phyloP scores from a whole-genome alignment of 1,139 yeast genomes.

The Yamadazyma diddensiae region DNA sequence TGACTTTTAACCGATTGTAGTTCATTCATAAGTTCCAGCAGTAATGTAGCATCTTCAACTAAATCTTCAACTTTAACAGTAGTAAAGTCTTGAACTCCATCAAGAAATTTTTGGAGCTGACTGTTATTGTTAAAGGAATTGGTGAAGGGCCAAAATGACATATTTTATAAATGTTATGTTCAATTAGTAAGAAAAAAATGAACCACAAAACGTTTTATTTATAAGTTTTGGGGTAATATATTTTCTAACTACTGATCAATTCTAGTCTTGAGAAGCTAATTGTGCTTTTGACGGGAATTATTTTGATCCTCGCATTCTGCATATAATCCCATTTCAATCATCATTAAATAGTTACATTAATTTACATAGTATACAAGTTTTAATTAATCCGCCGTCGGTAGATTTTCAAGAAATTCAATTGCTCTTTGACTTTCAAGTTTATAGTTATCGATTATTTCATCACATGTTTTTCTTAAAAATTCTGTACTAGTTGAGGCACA shows the following conservation, averaged over 20 bases:
- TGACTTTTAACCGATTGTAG: constrained; percentile 39
- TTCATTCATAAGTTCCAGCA: constrained; percentile 41
- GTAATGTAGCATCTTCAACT: constrained; percentile 31
- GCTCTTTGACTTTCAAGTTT: constrained; percentile 44
- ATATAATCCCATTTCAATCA: constrained; percentile 1
- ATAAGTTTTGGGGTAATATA: no score
- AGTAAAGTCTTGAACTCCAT: constrained; percentile 34
- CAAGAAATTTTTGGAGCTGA: constrained; percentile 43
- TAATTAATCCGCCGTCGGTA: constrained; percentile 23
- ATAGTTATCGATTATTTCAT: constrained; percentile 43
- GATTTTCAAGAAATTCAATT: constrained; percentile 22
- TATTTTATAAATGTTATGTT: constrained; percentile 13
- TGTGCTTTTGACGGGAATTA: constrained; percentile 1
- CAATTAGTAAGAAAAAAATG: no score
- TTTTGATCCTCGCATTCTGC: constrained; percentile 3
- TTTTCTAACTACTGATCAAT: no score
- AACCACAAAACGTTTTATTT: no score
- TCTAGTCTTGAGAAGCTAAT: no score
- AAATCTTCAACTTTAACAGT: constrained; percentile 34
- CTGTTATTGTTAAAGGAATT: constrained; percentile 39
- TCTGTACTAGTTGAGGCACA: constrained; percentile 43
- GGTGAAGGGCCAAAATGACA: constrained; percentile 53
- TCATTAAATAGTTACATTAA: neutral
- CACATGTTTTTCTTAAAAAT: constrained; percentile 42
- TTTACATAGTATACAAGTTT: constrained; percentile 2